Conservation (phyloP, 2,329 filamentous ascomycete genomes). For the Sporothrix variecibatus region DNA sequence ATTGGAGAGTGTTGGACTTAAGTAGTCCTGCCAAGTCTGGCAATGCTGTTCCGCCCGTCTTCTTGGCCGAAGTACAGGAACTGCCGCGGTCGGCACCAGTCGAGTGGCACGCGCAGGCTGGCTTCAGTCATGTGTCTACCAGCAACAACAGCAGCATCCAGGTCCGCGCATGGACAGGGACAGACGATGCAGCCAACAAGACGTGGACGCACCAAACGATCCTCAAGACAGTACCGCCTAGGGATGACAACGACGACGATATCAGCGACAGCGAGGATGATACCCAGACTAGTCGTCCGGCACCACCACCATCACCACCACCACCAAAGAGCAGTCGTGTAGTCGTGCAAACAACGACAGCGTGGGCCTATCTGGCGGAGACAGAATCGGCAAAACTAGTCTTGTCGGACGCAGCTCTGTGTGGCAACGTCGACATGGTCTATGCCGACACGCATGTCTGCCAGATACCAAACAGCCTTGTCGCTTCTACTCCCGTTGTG, state of each 20-base stretch:
- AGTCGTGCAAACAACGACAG: conserved; percentile 14
- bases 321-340: conserved; percentile 5
- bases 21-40: conserved; percentile 14
- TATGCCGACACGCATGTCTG: conserved; percentile 25
- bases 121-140: conserved; percentile 47
- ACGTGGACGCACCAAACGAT: conserved; percentile 8
- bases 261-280: not conserved
- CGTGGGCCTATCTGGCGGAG: not conserved
- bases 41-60: conserved; percentile 61
- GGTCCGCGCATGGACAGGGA: not conserved
- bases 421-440: conserved; percentile 21
- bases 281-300: not conserved
- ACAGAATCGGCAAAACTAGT: too few species aligned
- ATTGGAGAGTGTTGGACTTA: conserved; percentile 49
- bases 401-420: not conserved
- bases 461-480: not conserved
- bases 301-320: not conserved
- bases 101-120: conserved; percentile 79
- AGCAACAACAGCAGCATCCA: conserved; percentile 4
- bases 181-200: not conserved
- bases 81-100: conserved; percentile 73
- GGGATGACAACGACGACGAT: conserved; percentile 14
- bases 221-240: not conserved
- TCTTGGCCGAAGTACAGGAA: conserved; percentile 73
- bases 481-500: conserved; percentile 36